Percentiles rank a stretch among this genome's conserved stretches.
Conservation (phyloP, 2,329 filamentous ascomycete species). For the Aspergillus niger region DNA sequence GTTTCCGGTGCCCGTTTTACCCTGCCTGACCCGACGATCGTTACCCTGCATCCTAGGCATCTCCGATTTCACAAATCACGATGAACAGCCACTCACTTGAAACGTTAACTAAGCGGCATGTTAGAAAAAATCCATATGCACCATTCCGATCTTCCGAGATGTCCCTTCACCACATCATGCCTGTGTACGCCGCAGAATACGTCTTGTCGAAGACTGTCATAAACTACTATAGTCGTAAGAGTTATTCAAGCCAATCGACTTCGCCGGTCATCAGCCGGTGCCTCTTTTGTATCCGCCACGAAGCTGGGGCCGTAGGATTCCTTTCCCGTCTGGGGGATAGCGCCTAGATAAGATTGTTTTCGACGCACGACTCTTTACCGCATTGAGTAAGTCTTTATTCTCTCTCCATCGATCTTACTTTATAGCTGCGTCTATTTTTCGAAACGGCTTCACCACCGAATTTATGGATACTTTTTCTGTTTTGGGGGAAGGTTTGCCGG, state of each 20-base stretch:
- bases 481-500: constrained; percentile 9
- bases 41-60: not conserved
- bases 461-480: not conserved
- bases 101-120: not conserved
- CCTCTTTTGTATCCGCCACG: constrained; percentile 4
- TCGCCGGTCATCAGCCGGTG: not conserved
- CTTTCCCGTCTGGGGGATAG: constrained; percentile 7
- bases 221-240: no score
- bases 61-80: not conserved
- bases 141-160: not conserved
- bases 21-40: constrained; percentile 5
- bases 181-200: no score
- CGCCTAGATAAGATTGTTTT: constrained; percentile 4
- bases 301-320: constrained; percentile 9
- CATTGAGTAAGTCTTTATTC: not conserved
- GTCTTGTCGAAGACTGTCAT: no score
- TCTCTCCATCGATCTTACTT: not conserved
- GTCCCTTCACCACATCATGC: not conserved
- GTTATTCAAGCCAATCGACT: not conserved
- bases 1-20: not conserved
- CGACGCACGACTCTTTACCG: constrained; percentile 1
- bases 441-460: not conserved
- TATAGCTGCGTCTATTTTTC: not conserved
- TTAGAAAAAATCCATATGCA: not conserved
- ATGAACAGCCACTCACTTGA: not conserved